These are phyloP conservation scores for Gossypium lobatum DNA, from an alignment of 441 rosid species.

Conservation along the genomic window DNA sequence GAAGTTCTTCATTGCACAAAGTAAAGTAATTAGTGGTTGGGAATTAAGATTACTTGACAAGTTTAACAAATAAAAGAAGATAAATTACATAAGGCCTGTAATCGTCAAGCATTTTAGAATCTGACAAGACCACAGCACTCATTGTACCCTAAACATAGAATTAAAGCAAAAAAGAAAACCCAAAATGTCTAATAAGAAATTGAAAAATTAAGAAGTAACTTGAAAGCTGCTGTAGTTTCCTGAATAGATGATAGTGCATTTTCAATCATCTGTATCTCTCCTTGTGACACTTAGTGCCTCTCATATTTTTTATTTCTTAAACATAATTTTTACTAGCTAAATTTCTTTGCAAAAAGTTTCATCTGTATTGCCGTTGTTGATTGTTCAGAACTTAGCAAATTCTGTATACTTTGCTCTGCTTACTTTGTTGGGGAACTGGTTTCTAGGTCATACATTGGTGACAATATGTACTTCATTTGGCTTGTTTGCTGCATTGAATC, in stretches of 20 bases:
- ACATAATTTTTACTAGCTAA: not conserved
- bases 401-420: not conserved
- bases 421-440: not conserved
- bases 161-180: not conserved
- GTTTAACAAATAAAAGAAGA: not conserved
- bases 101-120: not conserved
- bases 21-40: constrained; percentile 1
- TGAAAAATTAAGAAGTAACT: not conserved
- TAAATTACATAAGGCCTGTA: not conserved
- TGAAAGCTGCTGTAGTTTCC: constrained; percentile 3
- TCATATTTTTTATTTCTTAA: not conserved
- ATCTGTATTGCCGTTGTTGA: not conserved
- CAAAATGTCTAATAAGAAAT: not conserved
- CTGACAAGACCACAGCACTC: not conserved
- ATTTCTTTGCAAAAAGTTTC: constrained; percentile 6
- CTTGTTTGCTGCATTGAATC: not conserved
- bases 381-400: not conserved
- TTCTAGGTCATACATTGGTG: constrained; percentile 1
- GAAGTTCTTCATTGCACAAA: not conserved
- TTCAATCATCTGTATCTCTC: not conserved
- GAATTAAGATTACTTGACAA: constrained; percentile 1
- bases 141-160: not conserved
- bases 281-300: not conserved
- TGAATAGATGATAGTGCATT: not conserved
- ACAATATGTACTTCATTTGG: not conserved